Evolutionary conservation across 2,329 filamentous ascomycete genomes (phyloP).

Genomic region (Hysterium pulicare): DNA sequence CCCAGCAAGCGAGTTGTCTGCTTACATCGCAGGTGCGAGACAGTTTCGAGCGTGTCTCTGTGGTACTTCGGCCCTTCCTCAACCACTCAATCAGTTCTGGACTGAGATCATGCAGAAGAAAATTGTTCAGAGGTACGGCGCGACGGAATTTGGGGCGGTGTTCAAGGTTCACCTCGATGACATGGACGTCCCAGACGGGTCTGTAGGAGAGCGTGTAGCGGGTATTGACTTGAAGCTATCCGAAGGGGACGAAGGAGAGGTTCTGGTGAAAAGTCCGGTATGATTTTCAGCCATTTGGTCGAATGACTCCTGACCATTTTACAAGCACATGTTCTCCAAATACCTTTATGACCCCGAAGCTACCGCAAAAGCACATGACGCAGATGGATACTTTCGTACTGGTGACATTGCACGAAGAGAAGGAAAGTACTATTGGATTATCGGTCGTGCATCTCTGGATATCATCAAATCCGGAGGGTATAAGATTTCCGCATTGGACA

Average conservation of each 20-base stretch:
- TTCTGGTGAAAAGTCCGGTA: conserved; percentile 40
- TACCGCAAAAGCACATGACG: conserved; percentile 45
- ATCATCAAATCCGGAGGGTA: conserved; percentile 57
- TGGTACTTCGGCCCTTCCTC: conserved; percentile 49
- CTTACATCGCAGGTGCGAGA: conserved; percentile 44
- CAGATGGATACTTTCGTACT: conserved; percentile 50
- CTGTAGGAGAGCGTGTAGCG: conserved; percentile 36
- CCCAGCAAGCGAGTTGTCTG: conserved; percentile 23
- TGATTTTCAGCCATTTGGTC: background rate
- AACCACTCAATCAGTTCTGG: conserved; percentile 53
- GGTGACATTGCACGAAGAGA: conserved; percentile 42
- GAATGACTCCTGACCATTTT: conserved; percentile 3
- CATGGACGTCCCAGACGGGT: conserved; percentile 24
- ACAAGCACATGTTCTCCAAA: conserved; percentile 40
- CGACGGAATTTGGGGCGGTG: conserved; percentile 44
- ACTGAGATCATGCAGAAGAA: conserved; percentile 40
- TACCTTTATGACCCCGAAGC: conserved; percentile 42
- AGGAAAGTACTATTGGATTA: conserved; percentile 50
- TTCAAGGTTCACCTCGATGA: conserved; percentile 41
- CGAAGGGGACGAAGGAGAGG: conserved; percentile 48
- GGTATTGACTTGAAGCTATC: conserved; percentile 42
- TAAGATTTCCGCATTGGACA: conserved; percentile 54
- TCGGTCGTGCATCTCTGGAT: conserved; percentile 52
- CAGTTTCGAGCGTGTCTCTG: conserved; percentile 43
- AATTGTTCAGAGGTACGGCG: conserved; percentile 45